Base-by-base conservation (phyloP, 306 rosid species). In the Acacia melanoxylon region DNA sequence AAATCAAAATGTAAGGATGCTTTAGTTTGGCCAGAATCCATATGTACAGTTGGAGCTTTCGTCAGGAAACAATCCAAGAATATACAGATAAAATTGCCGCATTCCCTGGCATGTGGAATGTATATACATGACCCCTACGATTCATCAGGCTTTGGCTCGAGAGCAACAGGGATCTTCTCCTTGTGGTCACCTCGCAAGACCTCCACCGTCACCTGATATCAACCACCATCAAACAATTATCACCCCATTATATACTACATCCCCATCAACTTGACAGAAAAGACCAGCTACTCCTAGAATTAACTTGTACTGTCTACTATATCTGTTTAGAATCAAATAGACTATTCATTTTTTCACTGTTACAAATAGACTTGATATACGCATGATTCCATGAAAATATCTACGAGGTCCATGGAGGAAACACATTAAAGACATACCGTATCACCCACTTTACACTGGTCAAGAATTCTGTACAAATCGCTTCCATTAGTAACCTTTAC, bases 401-500 rank as follows among this genome's bases (percentile, higher is more conserved):
- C 56, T 45, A 45, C 4, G 17, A 51, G 8, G 61, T 62, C 24
- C 33, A 37, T 29, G 17, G 44, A 51, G 68, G 41, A 81, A 61
- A 73, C 58, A 49, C 20, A 62, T 59, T 45, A 78, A 62, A 10
- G 56, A 22, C 80, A 66, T 91, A 93, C 99, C 98, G 89, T 88
- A 1, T 96, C 99, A n/a, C 97, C 98, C 61, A 96, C 98, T 85
- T 93, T 86, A 76, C 97, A 96, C 84, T 96, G 97, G 84, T 96
- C 99, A 75, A 96, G 97, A 89, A 92, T 89, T 93, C 99, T 91
- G 88, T 96, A 96, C 90, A 93, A 87, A 80, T 96, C 99, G 68
- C 99, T 96, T 81, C 98, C 99, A 78, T 88, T 92, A 17, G 92
- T 41, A 68, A 96, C 92, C 88, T 92, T 96, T 76, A 73, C 89